Percentiles rank a stretch among this genome's conserved stretches.
These are phyloP conservation scores for Cladosporium sp. DNA, from an alignment of 2,329 filamentous ascomycete genomes.

Conservation along the genomic window DNA sequence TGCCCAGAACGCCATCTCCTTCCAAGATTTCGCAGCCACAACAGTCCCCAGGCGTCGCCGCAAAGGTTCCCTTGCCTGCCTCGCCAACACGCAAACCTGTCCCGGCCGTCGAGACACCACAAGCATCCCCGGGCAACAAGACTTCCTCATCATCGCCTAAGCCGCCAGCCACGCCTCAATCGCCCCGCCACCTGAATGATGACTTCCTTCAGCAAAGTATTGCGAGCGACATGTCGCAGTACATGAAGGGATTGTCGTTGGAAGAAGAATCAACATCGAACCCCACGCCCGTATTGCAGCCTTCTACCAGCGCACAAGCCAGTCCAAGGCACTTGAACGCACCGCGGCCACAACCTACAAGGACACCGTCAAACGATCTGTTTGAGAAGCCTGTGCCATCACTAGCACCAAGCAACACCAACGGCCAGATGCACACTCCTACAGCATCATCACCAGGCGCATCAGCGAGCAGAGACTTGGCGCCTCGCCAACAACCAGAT, in stretches of 20 bases:
- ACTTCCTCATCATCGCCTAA: slow-evolving; percentile 28
- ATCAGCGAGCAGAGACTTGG: not conserved
- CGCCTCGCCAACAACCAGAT: slow-evolving; percentile 2
- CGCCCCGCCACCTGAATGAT: slow-evolving; percentile 34
- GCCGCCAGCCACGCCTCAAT: slow-evolving; percentile 29
- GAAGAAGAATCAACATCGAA: slow-evolving; percentile 25
- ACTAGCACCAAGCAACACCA: slow-evolving; percentile 12
- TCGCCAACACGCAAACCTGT: slow-evolving; percentile 42
- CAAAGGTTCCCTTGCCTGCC: slow-evolving; percentile 41
- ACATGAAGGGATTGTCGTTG: slow-evolving; percentile 32
- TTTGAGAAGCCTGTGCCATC: slow-evolving; percentile 12
- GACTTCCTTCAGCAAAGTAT: slow-evolving; percentile 47
- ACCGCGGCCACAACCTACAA: not conserved
- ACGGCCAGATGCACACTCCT: not conserved
- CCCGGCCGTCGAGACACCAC: slow-evolving; percentile 29
- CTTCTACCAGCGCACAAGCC: slow-evolving; percentile 2
- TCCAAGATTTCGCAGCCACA: slow-evolving; percentile 35
- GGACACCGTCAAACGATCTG: slow-evolving; percentile 7
- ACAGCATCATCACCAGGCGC: not conserved
- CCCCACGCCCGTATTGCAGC: slow-evolving; percentile 20
- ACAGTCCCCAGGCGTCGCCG: slow-evolving; percentile 36
- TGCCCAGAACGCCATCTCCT: slow-evolving; percentile 38
- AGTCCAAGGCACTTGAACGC: not conserved
- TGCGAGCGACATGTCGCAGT: slow-evolving; percentile 38
- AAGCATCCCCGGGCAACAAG: slow-evolving; percentile 25